These are phyloP conservation scores for Coemansia biformis DNA, from an alignment of 192 early-diverging fungal genomes.

Conservation along the genomic window DNA sequence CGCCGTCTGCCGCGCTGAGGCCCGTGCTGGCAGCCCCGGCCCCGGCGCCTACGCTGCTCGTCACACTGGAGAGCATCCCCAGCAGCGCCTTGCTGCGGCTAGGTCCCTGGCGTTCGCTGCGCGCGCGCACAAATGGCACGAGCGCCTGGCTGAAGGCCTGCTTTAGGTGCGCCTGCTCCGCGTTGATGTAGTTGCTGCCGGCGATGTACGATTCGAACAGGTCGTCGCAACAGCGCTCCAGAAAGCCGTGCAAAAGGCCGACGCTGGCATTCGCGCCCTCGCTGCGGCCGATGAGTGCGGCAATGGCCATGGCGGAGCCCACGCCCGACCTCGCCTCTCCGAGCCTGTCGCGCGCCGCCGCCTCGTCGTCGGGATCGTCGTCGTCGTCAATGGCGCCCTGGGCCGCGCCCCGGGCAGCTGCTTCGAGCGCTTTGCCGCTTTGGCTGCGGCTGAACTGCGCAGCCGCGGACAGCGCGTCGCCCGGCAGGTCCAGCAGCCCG, in stretches of 20 bases:
- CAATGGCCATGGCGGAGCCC: slow-evolving; percentile 43
- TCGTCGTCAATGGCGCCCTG: slow-evolving; percentile 29
- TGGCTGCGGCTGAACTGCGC: slow-evolving; percentile 48
- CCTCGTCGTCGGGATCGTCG: slow-evolving; percentile 44
- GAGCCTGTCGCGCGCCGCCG: slow-evolving; percentile 31
- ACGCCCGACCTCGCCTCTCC: slow-evolving; percentile 44
- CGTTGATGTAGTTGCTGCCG: slow-evolving; percentile 77
- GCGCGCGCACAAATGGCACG: slow-evolving; percentile 47
- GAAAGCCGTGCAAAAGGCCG: slow-evolving; percentile 60
- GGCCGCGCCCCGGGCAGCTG: slow-evolving; percentile 6
- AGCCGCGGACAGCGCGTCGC: slow-evolving; percentile 38
- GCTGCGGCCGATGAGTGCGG: slow-evolving; percentile 45
- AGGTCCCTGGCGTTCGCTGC: slow-evolving; percentile 30
- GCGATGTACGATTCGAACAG: slow-evolving; percentile 93
- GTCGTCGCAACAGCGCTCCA: slow-evolving; percentile 90
- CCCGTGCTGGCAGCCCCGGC: background rate
- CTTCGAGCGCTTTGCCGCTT: slow-evolving; percentile 8
- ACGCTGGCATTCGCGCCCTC: slow-evolving; percentile 45
- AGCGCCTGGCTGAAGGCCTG: slow-evolving; percentile 59
- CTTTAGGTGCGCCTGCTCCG: slow-evolving; percentile 65
- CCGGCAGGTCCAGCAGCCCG: slow-evolving; percentile 44
- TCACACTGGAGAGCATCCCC: slow-evolving; percentile 46
- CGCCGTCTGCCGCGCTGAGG: background rate
- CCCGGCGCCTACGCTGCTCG: no score
- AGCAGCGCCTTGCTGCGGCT: slow-evolving; percentile 40